Conservation (phyloP, 495 filamentous ascomycete species). For the Hyaloscypha variabilis region DNA sequence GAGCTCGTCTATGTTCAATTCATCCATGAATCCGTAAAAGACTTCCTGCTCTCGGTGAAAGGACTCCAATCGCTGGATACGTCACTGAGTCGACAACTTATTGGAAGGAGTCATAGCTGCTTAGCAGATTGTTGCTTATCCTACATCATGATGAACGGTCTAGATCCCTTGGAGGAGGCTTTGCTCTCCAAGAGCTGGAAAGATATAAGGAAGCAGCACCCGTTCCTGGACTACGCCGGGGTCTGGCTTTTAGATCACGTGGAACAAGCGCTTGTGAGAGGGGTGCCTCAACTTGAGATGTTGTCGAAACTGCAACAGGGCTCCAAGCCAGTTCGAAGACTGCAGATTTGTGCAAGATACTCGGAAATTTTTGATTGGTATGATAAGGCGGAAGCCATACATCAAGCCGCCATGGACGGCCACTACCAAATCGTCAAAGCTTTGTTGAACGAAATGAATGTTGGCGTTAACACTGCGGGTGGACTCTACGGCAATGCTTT, state of each 20-base stretch:
- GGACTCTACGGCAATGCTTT: conserved; percentile 12
- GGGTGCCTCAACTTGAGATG: not conserved
- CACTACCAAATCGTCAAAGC: not conserved
- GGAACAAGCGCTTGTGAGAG: conserved; percentile 9
- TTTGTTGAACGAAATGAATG: not conserved
- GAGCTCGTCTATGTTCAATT: conserved; percentile 36
- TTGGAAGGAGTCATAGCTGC: conserved; percentile 12
- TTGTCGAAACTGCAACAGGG: not conserved
- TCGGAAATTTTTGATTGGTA: not conserved
- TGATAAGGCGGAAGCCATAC: not conserved
- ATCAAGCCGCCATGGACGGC: not conserved
- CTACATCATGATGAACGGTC: conserved; percentile 8
- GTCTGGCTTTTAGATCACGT: not conserved
- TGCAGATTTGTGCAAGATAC: not conserved
- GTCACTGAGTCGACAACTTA: not conserved
- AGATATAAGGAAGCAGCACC: not conserved
- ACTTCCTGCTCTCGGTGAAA: conserved; percentile 35
- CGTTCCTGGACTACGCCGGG: conserved; percentile 3
- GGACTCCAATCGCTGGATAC: conserved; percentile 20
- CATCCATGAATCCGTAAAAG: conserved; percentile 43
- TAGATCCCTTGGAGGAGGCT: not conserved
- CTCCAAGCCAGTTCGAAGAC: not conserved
- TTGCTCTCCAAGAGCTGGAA: too few relatives aligned
- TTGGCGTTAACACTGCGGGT: not conserved
- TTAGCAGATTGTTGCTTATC: conserved; percentile 8